Evolutionary conservation across 306 rosid genomes (phyloP).

Genomic region (Vigna unguiculata): DNA sequence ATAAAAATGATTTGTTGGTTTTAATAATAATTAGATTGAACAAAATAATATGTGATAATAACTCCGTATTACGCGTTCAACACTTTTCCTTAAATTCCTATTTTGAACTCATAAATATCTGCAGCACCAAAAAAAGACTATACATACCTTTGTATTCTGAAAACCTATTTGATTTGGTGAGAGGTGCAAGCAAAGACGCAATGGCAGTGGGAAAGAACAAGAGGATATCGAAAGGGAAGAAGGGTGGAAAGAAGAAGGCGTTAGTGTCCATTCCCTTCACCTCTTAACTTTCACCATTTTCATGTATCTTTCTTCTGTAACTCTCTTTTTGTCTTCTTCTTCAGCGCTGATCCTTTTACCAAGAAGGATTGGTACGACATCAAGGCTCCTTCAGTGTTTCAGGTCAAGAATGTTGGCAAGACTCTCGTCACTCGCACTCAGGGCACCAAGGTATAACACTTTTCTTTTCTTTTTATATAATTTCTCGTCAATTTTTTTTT

Average conservation of each 20-base stretch:
- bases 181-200: too few relatives aligned
- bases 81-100: too few relatives aligned
- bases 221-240: constrained; percentile 93
- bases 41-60: too few relatives aligned
- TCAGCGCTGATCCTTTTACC: constrained; percentile 87
- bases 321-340: neutral
- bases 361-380: constrained; percentile 99
- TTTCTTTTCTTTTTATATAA: neutral
- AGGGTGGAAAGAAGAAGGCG: constrained; percentile 99
- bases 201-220: constrained; percentile 98
- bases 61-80: too few relatives aligned
- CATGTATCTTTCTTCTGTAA: neutral
- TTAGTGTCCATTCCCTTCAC: constrained; percentile 31
- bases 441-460: constrained; percentile 79
- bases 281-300: neutral
- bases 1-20: too few relatives aligned
- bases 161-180: too few relatives aligned
- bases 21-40: too few relatives aligned
- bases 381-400: constrained; percentile 85
- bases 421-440: constrained; percentile 93
- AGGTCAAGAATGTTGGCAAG: constrained; percentile 75
- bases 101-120: too few relatives aligned
- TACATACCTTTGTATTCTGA: too few relatives aligned
- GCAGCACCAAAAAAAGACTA: too few relatives aligned
- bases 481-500: too few relatives aligned